Percentiles rank a stretch among this genome's conserved stretches.
Evolutionary conservation across 768 basidiomycete genomes (phyloP).

Genomic region (Tremella mesenterica): DNA sequence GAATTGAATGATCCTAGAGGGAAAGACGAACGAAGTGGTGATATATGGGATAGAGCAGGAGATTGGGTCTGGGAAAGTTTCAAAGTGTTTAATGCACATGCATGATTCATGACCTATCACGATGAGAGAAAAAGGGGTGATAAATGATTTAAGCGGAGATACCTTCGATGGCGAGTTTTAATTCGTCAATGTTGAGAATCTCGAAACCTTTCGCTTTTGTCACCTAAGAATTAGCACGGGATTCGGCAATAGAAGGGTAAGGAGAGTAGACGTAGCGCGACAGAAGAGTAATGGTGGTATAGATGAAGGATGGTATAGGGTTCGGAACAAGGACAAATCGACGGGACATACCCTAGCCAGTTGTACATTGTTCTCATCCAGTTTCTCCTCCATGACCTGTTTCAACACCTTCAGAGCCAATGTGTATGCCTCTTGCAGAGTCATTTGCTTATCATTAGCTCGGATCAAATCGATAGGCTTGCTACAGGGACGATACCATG

Average conservation of each 20-base stretch:
- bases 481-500: not conserved
- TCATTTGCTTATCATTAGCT: conserved; percentile 63
- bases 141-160: conserved; percentile 46
- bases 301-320: no score
- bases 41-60: conserved; percentile 39
- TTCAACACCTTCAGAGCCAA: conserved; percentile 83
- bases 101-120: conserved; percentile 4
- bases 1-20: conserved; percentile 33
- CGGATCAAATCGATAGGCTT: not conserved
- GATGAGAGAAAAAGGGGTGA: no score
- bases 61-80: conserved; percentile 35
- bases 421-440: conserved; percentile 73
- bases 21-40: conserved; percentile 33
- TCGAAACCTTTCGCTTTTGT: conserved; percentile 74
- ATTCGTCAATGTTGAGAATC: conserved; percentile 68
- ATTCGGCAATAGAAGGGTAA: no score
- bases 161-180: conserved; percentile 76
- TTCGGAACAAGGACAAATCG: not conserved
- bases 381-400: conserved; percentile 99
- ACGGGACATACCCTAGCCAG: conserved; percentile 73
- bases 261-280: no score
- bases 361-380: conserved; percentile 97
- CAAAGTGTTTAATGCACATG: conserved; percentile 30
- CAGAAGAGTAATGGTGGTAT: no score
- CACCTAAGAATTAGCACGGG: conserved; percentile 54